Evolutionary conservation across 164 flowering plant species (phyloP).

Genomic region (Vitis rotundifolia): DNA sequence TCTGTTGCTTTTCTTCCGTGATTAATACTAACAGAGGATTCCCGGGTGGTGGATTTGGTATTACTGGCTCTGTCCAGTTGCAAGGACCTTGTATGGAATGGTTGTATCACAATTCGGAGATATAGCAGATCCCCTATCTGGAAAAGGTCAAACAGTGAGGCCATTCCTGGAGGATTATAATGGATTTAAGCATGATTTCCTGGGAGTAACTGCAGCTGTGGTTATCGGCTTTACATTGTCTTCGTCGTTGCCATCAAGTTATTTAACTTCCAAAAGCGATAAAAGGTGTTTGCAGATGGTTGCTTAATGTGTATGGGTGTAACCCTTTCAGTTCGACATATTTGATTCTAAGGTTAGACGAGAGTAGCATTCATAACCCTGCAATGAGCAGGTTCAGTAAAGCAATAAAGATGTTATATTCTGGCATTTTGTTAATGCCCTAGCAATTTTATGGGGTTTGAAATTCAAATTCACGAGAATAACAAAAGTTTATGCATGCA

Average conservation of each 20-base stretch:
- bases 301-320: too few species aligned
- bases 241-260: conserved; percentile 24
- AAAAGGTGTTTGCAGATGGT: not conserved
- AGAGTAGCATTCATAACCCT: too few species aligned
- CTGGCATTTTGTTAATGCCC: too few species aligned
- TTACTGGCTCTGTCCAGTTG: conserved; percentile 21
- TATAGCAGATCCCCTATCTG: not conserved
- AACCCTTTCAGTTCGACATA: too few species aligned
- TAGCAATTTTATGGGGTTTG: too few species aligned
- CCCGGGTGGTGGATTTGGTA: conserved; percentile 43
- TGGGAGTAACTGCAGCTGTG: conserved; percentile 10
- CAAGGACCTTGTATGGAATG: conserved; percentile 5
- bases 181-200: conserved; percentile 19
- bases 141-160: conserved; percentile 4
- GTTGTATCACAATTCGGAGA: conserved; percentile 21
- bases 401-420: too few species aligned
- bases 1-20: too few species aligned
- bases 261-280: conserved; percentile 31
- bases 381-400: too few species aligned
- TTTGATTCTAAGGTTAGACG: too few species aligned
- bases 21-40: conserved; percentile 20
- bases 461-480: too few species aligned
- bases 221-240: conserved; percentile 8
- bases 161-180: conserved; percentile 11
- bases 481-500: too few species aligned